These are phyloP conservation scores for Nicotiana otophora DNA, from an alignment of 257 asterid species.

Conservation along the genomic window DNA sequence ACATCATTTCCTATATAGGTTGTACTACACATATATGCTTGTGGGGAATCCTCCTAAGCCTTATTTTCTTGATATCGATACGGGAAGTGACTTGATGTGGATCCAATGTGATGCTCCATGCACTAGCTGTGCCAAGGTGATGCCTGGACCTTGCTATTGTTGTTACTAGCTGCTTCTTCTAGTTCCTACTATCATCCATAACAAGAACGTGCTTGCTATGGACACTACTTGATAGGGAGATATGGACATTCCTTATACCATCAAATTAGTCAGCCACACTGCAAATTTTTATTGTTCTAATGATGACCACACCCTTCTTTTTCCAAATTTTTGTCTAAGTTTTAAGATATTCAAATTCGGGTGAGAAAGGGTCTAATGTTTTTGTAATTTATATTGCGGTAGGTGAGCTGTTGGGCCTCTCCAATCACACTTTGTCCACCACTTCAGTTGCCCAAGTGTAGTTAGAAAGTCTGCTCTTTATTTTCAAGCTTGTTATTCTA, in stretches of 20 bases:
- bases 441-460: neutral
- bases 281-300: neutral
- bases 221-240: neutral
- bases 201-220: neutral
- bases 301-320: neutral
- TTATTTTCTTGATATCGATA: constrained; percentile 66
- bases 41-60: constrained; percentile 80
- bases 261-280: neutral
- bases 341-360: neutral
- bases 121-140: constrained; percentile 71
- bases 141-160: neutral
- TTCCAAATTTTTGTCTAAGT: neutral
- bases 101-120: constrained; percentile 92
- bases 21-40: constrained; percentile 51
- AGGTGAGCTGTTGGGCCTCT: neutral
- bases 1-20: constrained; percentile 30
- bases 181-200: neutral
- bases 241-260: neutral
- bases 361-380: neutral
- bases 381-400: neutral
- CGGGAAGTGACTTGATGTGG: constrained; percentile 88
- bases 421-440: neutral
- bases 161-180: neutral
- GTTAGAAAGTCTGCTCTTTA: neutral
- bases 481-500: neutral